Conservation (phyloP, 768 basidiomycete species). For the Boletus huronensis region DNA sequence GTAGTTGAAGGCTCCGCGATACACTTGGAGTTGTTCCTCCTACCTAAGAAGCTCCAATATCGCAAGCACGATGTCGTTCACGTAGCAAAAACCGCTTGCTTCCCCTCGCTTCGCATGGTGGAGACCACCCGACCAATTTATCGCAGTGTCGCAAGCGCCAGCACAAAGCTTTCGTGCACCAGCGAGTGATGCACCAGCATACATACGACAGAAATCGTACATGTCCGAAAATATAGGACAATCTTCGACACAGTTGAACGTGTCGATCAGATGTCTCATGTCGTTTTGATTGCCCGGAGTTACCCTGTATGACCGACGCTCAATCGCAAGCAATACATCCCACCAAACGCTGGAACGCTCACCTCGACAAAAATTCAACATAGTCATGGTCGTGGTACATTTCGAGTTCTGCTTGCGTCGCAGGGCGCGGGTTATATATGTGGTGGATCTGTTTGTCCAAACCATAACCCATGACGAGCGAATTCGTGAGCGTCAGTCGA, state of each 20-base stretch:
- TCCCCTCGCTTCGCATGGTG: slow-evolving; percentile 98
- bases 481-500: slow-evolving; percentile 91
- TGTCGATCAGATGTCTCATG: slow-evolving; percentile 76
- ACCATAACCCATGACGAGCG: slow-evolving; percentile 93
- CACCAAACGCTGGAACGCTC: slow-evolving; percentile 20
- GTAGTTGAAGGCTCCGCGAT: background rate
- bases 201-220: slow-evolving; percentile 93
- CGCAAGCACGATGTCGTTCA: slow-evolving; percentile 94
- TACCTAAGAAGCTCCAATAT: slow-evolving; percentile 90
- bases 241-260: slow-evolving; percentile 94
- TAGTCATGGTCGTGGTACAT: slow-evolving; percentile 94
- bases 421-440: slow-evolving; percentile 84
- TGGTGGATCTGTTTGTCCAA: slow-evolving; percentile 93
- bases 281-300: slow-evolving; percentile 70
- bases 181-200: slow-evolving; percentile 87
- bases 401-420: slow-evolving; percentile 86
- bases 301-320: background rate
- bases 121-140: slow-evolving; percentile 98
- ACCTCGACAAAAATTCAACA: slow-evolving; percentile 93
- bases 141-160: slow-evolving; percentile 90
- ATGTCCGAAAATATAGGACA: slow-evolving; percentile 95
- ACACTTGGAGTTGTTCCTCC: slow-evolving; percentile 6
- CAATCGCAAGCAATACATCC: background rate
- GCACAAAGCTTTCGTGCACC: slow-evolving; percentile 85
- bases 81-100: slow-evolving; percentile 97